Conservation (phyloP, 345 rosid species). For the Salix arbutifolia region DNA sequence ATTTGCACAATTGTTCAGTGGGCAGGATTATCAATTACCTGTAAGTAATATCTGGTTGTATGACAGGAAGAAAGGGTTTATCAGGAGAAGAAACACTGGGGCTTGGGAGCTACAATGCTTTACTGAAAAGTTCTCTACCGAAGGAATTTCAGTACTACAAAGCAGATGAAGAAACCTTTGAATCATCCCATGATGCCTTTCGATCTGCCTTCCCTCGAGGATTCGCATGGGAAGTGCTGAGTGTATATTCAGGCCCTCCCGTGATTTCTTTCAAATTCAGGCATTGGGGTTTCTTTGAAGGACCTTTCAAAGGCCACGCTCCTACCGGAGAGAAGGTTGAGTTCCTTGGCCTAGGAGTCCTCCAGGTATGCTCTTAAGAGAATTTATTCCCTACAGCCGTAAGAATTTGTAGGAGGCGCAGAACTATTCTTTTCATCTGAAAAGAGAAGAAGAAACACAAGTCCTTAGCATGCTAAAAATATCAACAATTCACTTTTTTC, state of each 20-base stretch:
- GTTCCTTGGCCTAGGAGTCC: conserved; percentile 57
- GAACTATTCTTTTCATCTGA: no score
- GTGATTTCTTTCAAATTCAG: conserved; percentile 68
- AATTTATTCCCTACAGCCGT: no score
- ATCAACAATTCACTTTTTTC: no score
- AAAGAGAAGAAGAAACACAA: no score
- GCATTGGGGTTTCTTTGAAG: conserved; percentile 88
- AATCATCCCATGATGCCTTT: conserved; percentile 68
- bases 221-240: conserved; percentile 74
- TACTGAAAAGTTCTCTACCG: conserved; percentile 55
- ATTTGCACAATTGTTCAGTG: not conserved
- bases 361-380: conserved; percentile 40
- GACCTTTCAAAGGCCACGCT: conserved; percentile 64
- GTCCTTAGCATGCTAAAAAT: no score
- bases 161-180: conserved; percentile 67
- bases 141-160: conserved; percentile 55
- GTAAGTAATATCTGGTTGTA: not conserved
- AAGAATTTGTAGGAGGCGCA: no score
- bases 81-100: conserved; percentile 60
- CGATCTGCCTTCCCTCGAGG: conserved; percentile 67
- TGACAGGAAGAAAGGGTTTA: conserved; percentile 64
- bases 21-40: not conserved
- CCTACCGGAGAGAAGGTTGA: conserved; percentile 62
- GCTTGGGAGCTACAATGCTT: conserved; percentile 68
- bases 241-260: conserved; percentile 75